Conservation (phyloP, 495 filamentous ascomycete genomes). For the Tuber calosporum region DNA sequence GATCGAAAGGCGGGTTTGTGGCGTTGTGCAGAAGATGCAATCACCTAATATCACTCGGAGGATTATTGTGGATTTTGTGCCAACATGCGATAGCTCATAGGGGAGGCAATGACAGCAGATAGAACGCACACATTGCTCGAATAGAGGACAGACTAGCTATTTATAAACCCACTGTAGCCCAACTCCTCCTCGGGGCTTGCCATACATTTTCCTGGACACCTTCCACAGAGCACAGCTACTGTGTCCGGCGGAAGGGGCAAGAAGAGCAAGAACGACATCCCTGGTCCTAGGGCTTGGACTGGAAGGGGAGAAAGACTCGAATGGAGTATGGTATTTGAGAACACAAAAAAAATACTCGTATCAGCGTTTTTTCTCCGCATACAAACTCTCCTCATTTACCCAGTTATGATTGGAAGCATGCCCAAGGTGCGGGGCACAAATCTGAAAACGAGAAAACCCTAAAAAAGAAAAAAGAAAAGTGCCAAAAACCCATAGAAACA, state of each 20-base stretch:
- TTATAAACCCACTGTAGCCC: background rate
- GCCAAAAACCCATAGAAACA: background rate
- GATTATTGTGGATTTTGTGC: background rate
- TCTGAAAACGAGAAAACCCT: background rate
- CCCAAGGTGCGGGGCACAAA: background rate
- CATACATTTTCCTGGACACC: background rate
- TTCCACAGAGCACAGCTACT: no score
- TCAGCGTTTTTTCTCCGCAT: background rate
- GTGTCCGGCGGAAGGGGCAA: no score
- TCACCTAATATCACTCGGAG: background rate
- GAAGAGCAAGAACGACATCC: background rate
- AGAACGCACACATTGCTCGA: background rate
- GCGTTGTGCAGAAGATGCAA: background rate
- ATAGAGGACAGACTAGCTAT: background rate
- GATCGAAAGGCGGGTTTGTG: background rate
- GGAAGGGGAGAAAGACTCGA: background rate
- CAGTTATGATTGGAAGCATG: background rate
- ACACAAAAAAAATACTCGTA: background rate
- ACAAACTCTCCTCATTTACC: background rate
- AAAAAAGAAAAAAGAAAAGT: background rate
- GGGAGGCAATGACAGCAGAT: background rate
- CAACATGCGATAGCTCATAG: background rate
- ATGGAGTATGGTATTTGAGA: background rate
- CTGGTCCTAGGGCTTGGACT: background rate
- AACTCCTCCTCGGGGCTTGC: background rate